Percentiles rank a stretch among this genome's conserved stretches.
These are phyloP conservation scores for Eucommia ulmoides DNA, from an alignment of 257 asterid genomes.

Conservation along the genomic window DNA sequence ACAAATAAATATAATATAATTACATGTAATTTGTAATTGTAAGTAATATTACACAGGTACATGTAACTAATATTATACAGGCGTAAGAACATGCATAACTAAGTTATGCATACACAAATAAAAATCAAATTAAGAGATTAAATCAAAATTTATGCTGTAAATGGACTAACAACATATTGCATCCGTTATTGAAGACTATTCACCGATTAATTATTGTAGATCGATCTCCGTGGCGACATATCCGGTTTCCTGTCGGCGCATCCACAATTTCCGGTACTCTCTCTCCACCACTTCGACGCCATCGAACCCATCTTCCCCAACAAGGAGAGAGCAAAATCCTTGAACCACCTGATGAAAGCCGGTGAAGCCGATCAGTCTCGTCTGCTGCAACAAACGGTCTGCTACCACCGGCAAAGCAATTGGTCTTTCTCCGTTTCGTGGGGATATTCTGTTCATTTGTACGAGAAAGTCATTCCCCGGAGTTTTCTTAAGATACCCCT, in stretches of 20 bases:
- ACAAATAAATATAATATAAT: too few species aligned
- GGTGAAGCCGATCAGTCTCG: slow-evolving; percentile 54
- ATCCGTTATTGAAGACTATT: too few species aligned
- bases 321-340: slow-evolving; percentile 31
- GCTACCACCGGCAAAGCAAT: slow-evolving; percentile 22
- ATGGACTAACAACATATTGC: too few species aligned
- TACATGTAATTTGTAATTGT: too few species aligned
- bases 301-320: slow-evolving; percentile 50
- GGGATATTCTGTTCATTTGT: slow-evolving; percentile 53
- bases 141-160: too few species aligned
- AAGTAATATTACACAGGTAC: too few species aligned
- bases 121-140: too few species aligned
- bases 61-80: too few species aligned
- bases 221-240: slow-evolving; percentile 48
- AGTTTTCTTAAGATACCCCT: slow-evolving; percentile 14
- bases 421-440: slow-evolving; percentile 61
- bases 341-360: slow-evolving; percentile 65
- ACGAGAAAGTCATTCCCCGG: slow-evolving; percentile 34
- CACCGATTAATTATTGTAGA: slow-evolving; percentile 15
- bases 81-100: too few species aligned
- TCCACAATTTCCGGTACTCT: slow-evolving; percentile 28
- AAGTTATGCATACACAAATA: too few species aligned
- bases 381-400: slow-evolving; percentile 54
- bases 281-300: slow-evolving; percentile 55
- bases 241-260: slow-evolving; percentile 57